phyloP scores from a whole-genome alignment of 1,284 basidiomycete genomes.

The Austropuccinia psidii region DNA sequence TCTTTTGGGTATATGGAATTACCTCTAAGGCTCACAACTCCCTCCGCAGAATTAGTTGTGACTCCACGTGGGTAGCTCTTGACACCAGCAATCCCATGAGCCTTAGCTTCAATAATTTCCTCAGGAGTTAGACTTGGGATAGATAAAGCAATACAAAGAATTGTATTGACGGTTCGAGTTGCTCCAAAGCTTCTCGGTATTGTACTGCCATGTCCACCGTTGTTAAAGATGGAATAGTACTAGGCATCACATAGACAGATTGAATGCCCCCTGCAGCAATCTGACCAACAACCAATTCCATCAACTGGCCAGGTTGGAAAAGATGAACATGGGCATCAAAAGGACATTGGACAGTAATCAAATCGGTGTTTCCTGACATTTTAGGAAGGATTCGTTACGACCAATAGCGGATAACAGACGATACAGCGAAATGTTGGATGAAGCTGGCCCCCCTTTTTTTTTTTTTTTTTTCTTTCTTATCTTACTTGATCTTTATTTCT shows the following conservation, averaged over 20 bases:
- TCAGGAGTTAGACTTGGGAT: slow-evolving; percentile 80
- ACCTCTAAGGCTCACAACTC: no score
- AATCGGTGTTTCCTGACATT: no score
- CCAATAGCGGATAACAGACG: no score
- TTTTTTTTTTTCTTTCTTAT: no score
- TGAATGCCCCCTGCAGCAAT: slow-evolving; percentile 79
- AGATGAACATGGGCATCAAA: slow-evolving; percentile 86
- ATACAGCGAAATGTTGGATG: no score
- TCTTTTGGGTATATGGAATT: no score
- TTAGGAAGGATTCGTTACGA: no score
- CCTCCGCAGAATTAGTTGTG: slow-evolving; percentile 93
- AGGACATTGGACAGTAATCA: slow-evolving; percentile 29
- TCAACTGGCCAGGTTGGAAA: slow-evolving; percentile 71
- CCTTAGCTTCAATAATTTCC: slow-evolving; percentile 78
- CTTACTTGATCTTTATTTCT: no score
- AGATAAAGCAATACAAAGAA: slow-evolving; percentile 97
- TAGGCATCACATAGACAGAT: slow-evolving; percentile 85
- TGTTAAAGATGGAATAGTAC: slow-evolving; percentile 78
- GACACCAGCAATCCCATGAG: slow-evolving; percentile 61
- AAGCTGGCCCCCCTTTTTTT: no score
- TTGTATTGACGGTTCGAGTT: slow-evolving; percentile 68
- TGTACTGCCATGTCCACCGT: slow-evolving; percentile 70
- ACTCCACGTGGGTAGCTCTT: slow-evolving; percentile 68
- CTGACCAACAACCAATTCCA: slow-evolving; percentile 76
- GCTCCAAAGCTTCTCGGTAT: slow-evolving; percentile 69